A percentile compares a stretch with the other conserved stretches of the same genome.
phyloP scores from a whole-genome alignment of 768 basidiomycete species.

The Lactifluus echinatus region DNA sequence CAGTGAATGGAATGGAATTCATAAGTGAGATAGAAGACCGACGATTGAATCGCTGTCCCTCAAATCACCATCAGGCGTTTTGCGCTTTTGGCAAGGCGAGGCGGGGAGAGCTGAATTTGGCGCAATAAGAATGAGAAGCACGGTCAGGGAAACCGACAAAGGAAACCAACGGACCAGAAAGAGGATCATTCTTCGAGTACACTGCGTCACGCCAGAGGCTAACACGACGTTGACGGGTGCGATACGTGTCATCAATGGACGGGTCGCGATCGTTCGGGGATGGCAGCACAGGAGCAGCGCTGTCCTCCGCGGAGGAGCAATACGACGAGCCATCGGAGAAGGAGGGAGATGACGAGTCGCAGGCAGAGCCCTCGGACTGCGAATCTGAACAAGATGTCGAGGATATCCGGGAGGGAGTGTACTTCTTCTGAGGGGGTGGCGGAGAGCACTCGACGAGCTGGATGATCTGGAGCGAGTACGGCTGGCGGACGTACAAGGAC shows the following conservation, averaged over 20 bases:
- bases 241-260: conserved; percentile 42
- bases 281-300: conserved; percentile 18
- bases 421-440: conserved; percentile 22
- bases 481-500: conserved; percentile 20
- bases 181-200: conserved; percentile 33
- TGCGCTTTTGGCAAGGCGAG: conserved; percentile 19
- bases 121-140: conserved; percentile 3
- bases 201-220: conserved; percentile 57
- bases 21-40: not conserved
- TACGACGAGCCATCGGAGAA: conserved; percentile 50
- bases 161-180: conserved; percentile 7
- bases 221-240: conserved; percentile 54
- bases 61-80: conserved; percentile 15
- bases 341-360: conserved; percentile 38
- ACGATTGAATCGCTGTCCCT: conserved; percentile 7
- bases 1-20: conserved; percentile 10
- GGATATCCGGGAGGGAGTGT: conserved; percentile 25
- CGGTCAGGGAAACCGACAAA: not conserved
- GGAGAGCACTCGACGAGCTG: conserved; percentile 22
- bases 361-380: conserved; percentile 19
- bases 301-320: conserved; percentile 53
- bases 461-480: conserved; percentile 18
- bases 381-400: conserved; percentile 24
- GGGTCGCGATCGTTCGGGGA: conserved; percentile 15
- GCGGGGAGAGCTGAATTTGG: not conserved